Evolutionary conservation across 441 rosid genomes (phyloP).

Genomic region (Syzygium malaccense): DNA sequence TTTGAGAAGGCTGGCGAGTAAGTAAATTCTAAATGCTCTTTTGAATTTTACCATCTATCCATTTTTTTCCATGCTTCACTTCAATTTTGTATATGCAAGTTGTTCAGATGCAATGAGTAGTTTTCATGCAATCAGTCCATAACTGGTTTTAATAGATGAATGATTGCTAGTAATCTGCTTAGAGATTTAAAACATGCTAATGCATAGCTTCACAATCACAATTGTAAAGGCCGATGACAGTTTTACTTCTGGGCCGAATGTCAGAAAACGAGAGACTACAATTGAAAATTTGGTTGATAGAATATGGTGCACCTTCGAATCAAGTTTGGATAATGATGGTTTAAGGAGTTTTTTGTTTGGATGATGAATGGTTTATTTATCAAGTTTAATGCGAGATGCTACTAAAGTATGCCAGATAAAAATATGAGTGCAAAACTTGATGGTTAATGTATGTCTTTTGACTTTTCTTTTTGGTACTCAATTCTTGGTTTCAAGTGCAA

Average conservation of each 20-base stretch:
- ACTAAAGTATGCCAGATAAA: too few species aligned
- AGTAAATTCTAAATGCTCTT: conserved; percentile 20
- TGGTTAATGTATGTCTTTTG: too few species aligned
- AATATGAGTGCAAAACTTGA: too few species aligned
- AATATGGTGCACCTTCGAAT: not conserved
- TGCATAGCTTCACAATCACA: not conserved
- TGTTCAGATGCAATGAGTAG: not conserved
- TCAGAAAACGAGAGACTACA: too few species aligned
- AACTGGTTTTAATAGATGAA: not conserved
- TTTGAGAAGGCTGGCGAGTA: conserved; percentile 91
- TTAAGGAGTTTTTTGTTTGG: not conserved
- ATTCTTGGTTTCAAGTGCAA: not conserved
- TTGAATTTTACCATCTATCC: not conserved
- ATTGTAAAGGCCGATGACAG: not conserved
- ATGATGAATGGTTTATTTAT: too few species aligned
- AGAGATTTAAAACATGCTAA: not conserved
- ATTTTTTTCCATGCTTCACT: not conserved
- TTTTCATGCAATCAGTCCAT: not conserved
- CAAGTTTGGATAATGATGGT: not conserved
- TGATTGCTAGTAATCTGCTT: not conserved
- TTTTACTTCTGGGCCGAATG: too few species aligned
- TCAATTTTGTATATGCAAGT: not conserved
- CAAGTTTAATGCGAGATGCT: too few species aligned
- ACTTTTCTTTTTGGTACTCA: not conserved
- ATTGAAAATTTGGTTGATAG: not conserved